Evolutionary conservation across 2,329 filamentous ascomycete genomes (phyloP).

Genomic region (Sporothrix brunneoviolacea): DNA sequence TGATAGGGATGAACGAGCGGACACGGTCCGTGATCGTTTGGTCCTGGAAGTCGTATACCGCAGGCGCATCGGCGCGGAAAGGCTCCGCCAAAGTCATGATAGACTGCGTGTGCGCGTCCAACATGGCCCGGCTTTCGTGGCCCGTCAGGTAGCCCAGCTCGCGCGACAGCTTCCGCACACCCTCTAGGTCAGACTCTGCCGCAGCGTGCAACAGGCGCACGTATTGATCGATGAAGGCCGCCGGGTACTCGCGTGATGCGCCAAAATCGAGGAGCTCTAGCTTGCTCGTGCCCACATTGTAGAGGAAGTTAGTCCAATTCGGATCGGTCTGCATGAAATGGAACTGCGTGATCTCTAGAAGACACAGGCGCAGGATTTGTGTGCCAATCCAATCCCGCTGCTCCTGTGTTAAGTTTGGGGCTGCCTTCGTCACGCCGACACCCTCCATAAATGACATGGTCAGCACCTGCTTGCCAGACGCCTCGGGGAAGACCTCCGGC

Average conservation of each 20-base stretch:
- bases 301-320: conserved; percentile 99
- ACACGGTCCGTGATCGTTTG: conserved; percentile 97
- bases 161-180: conserved; percentile 62
- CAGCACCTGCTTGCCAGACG: conserved; percentile 26
- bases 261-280: conserved; percentile 95
- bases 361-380: conserved; percentile 82
- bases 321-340: conserved; percentile 98
- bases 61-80: conserved; percentile 68
- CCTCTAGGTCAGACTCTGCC: conserved; percentile 57
- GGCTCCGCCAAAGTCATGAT: conserved; percentile 89
- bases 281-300: conserved; percentile 62
- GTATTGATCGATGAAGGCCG: conserved; percentile 73
- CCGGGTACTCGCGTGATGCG: conserved; percentile 78
- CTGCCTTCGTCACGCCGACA: conserved; percentile 72
- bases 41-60: conserved; percentile 83
- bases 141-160: conserved; percentile 88
- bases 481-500: conserved; percentile 37
- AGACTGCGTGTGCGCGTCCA: conserved; percentile 81
- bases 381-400: conserved; percentile 96
- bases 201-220: conserved; percentile 75
- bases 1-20: conserved; percentile 78
- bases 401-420: conserved; percentile 62
- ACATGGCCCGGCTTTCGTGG: conserved; percentile 76
- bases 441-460: conserved; percentile 92
- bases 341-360: conserved; percentile 91